These are phyloP conservation scores for Coemansia sp. DNA, from an alignment of 192 early-diverging fungal genomes.

Conservation along the genomic window DNA sequence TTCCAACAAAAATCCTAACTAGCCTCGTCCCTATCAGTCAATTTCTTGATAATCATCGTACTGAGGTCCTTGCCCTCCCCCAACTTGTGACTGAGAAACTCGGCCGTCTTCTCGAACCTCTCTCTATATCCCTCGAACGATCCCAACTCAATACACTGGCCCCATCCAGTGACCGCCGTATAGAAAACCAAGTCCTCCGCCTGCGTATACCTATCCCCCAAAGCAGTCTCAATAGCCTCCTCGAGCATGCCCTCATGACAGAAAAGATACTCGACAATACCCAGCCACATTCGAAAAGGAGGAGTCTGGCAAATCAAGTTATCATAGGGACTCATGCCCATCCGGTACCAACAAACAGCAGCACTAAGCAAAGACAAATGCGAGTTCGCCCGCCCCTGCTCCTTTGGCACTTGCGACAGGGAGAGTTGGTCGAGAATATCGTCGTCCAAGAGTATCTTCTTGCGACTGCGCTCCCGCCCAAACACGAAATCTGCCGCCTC, in stretches of 20 bases:
- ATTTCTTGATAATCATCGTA: conserved; percentile 54
- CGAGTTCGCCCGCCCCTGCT: conserved; percentile 75
- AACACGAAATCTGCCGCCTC: conserved; percentile 84
- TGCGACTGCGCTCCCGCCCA: conserved; percentile 58
- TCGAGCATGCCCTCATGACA: conserved; percentile 78
- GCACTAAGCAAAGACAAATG: conserved; percentile 92
- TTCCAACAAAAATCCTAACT: neutral
- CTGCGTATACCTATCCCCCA: conserved; percentile 70
- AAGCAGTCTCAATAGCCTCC: conserved; percentile 79
- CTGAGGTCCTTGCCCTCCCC: conserved; percentile 59
- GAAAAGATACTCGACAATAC: conserved; percentile 93
- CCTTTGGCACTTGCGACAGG: conserved; percentile 74
- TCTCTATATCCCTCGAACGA: conserved; percentile 79
- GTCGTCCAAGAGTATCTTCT: conserved; percentile 79
- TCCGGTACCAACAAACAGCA: conserved; percentile 89
- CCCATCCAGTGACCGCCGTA: conserved; percentile 90
- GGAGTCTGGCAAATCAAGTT: conserved; percentile 96
- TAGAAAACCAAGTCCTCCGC: conserved; percentile 85
- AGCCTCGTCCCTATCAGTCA: conserved; percentile 23
- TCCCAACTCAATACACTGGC: conserved; percentile 81
- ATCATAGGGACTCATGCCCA: conserved; percentile 86
- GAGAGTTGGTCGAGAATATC: conserved; percentile 83
- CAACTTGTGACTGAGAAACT: conserved; percentile 74
- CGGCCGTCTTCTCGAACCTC: conserved; percentile 79
- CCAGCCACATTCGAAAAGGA: conserved; percentile 89